Base-by-base conservation (phyloP, 441 rosid genomes). In the Populus hybrid region DNA sequence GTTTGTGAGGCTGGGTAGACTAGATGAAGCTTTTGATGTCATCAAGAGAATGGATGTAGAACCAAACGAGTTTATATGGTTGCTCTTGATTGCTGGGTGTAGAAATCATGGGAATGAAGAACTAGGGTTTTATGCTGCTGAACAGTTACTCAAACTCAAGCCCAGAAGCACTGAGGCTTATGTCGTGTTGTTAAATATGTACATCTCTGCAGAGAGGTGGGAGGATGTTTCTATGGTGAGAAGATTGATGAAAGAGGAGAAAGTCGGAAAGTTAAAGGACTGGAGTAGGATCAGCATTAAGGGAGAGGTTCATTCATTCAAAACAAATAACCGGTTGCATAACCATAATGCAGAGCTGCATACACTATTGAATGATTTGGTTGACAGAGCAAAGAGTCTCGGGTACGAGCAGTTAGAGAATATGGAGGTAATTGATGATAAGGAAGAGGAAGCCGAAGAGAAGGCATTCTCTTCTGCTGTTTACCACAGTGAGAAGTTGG, bases 241-340 rank as follows among this genome's bases (percentile, higher is more conserved):
- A 76, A 78, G 75, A 73, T 8, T 85, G 73, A 81, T 84, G 88
- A 81, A 67, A 79, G 84, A 78, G n/a, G 81, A 83, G 72, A 65
- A 85, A 76, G 42, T 79, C 1, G 72, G 84, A 28, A 76, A 73
- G 74, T 65, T 64, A 67, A 72, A 69, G 6, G 88, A 90, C 69
- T 86, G 86, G 88, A 86, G 91, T 84, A 84, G 89, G 90, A 85
- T 90, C 75, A 84, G 78, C 75, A 80, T 80, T 30, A 86, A 83
- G 81, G 91, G 81, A 24, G 77, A 80, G 78, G 76, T 85, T 69
- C 79, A 83, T 80, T 80, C 85, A 0, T 90, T 90, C 70, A 81
- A 81, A 74, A 50, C 87, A 4, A 75, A 73, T 16, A 79, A 83
- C 66, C 74, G 7, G 69, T 85, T 71, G 65, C 73, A 38, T 1